Evolutionary conservation across 192 early-diverging fungal species (phyloP), one percentile per base, ranked within the genome.

Genomic region (Obelidium mucronatum): DNA sequence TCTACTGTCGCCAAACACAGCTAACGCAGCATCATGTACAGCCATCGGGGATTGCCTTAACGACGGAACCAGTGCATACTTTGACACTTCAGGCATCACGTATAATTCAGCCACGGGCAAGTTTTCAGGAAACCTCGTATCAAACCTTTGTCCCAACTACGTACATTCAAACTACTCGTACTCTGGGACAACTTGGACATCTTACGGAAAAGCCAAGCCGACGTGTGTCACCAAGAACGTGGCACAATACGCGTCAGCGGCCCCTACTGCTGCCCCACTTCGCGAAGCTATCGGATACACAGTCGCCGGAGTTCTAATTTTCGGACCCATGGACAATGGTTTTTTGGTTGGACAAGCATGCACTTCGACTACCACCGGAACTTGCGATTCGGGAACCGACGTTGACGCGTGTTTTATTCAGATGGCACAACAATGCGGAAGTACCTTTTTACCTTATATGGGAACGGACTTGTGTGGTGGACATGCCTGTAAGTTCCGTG

Each of bases 301-400:
- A 30, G 24, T 59, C 24, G 36, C 26, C 40, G 67, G 67, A 40
- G 51, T 26, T 19, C 59, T 24, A 40, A 70, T 70, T 15, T 70
- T 51, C 48, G 67, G 67, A 28, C 67, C 67, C 31, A 51, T 70
- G 40, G 67, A 70, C 31, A 51, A 40, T 44, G 67, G 67, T 22
- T 70, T 70, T 44, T 13, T 17, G 22, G 19, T 22, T n/a, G 67
- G 67, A 40, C 28, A 6, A 4, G 67, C 40, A 0, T 70, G 67
- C 67, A n/a, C n/a, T n/a, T 22, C 22, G 51, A 31, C 40, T 11
- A 15, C 44, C 44, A 6, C 8, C 8, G 0, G 44, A 6, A 26
- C 67, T 33, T 70, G 67, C 67, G 67, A 70, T 22, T 13, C 40
- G 48, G 67, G 67, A 0, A 52, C 44, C 13, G 67, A 70, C 33